phyloP scores from a whole-genome alignment of 2,329 filamentous ascomycete species.

The Fusarium poae region DNA sequence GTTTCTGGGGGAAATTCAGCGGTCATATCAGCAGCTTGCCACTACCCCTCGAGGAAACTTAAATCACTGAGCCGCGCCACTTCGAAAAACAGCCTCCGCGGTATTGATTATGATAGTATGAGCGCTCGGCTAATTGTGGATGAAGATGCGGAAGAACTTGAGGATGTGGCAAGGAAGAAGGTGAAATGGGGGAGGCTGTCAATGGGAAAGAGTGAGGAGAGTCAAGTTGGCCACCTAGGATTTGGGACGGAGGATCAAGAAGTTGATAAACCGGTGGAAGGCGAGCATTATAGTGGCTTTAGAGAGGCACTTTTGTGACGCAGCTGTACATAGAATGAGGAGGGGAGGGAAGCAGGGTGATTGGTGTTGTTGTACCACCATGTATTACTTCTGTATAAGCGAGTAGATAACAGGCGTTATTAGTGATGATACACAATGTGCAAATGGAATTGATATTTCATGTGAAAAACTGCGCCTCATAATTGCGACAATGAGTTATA shows the following conservation, averaged over 20 bases:
- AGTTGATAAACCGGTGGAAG: slow-evolving; percentile 29
- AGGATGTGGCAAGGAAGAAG: slow-evolving; percentile 6
- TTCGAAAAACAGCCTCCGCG: background rate
- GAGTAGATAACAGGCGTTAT: background rate
- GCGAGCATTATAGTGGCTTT: slow-evolving; percentile 31
- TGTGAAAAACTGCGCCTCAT: background rate
- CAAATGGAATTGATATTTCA: background rate
- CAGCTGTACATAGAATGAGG: background rate
- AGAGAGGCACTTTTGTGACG: background rate
- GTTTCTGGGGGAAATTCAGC: slow-evolving; percentile 34
- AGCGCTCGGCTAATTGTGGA: slow-evolving; percentile 12
- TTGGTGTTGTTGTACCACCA: background rate
- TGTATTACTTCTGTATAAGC: background rate
- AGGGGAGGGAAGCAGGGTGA: background rate
- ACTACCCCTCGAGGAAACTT: slow-evolving; percentile 17
- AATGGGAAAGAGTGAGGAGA: slow-evolving; percentile 19
- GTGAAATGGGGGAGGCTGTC: slow-evolving; percentile 35
- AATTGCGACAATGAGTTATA: too few relatives aligned
- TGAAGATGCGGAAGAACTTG: slow-evolving; percentile 1
- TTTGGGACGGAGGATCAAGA: slow-evolving; percentile 33
- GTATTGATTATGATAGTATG: slow-evolving; percentile 1
- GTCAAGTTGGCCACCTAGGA: slow-evolving; percentile 30
- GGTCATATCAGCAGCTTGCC: slow-evolving; percentile 38
- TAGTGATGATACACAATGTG: background rate
- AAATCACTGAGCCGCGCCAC: slow-evolving; percentile 4